These are phyloP conservation scores for Tricholoma matsutake DNA, from an alignment of 768 basidiomycete species.

Conservation along the genomic window DNA sequence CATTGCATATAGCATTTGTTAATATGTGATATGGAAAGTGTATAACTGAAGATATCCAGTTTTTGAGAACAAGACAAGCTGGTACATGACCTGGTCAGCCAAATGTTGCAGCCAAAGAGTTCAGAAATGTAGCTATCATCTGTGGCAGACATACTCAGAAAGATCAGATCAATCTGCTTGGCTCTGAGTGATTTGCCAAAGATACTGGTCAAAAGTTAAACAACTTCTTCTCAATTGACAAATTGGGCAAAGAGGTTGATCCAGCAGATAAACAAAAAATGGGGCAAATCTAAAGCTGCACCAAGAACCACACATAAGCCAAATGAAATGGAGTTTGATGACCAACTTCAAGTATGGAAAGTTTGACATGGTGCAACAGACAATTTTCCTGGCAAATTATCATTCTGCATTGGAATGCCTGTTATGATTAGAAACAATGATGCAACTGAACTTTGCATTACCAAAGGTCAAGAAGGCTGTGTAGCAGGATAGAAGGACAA, in stretches of 20 bases:
- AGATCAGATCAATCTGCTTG: background rate
- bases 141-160: background rate
- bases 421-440: conserved; percentile 27
- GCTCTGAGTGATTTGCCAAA: background rate
- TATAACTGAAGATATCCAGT: background rate
- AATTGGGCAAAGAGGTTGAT: background rate
- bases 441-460: conserved; percentile 28
- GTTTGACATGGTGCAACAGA: background rate
- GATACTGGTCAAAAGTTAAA: conserved; percentile 12
- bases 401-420: conserved; percentile 27
- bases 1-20: background rate
- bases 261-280: background rate
- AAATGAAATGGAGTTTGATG: background rate
- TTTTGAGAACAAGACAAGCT: background rate
- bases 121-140: background rate
- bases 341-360: background rate
- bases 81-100: background rate
- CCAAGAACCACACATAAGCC: background rate
- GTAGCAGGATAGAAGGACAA: conserved; percentile 23
- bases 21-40: background rate
- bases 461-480: conserved; percentile 27
- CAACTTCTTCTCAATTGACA: conserved; percentile 24
- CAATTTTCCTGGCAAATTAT: conserved; percentile 1
- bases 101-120: background rate
- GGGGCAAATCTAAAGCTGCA: background rate